Conservation (phyloP, 148 eudicot genomes). For the Chenopodium quinoa region DNA sequence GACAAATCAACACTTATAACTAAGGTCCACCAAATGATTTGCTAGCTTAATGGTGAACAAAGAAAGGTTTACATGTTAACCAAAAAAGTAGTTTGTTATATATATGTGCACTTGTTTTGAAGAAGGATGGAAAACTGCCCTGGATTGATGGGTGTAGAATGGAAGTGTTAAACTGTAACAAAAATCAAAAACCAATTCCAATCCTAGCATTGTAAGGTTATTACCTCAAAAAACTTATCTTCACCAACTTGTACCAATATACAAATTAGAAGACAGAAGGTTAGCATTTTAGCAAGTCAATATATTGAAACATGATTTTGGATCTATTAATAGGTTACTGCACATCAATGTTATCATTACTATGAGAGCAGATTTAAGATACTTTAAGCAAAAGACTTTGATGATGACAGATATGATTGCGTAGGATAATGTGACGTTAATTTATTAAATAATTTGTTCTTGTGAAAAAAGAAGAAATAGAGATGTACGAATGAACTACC, state of each 20-base stretch:
- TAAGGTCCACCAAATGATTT: neutral
- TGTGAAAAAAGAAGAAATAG: too few relatives aligned
- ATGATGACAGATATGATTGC: neutral
- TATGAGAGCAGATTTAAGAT: neutral
- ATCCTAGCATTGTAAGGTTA: neutral
- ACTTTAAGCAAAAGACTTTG: neutral
- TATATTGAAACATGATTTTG: neutral
- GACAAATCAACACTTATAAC: neutral
- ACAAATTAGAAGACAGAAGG: neutral
- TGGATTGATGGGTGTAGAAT: neutral
- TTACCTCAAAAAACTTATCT: neutral
- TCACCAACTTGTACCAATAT: neutral
- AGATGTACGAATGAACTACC: neutral
- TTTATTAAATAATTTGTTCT: too few relatives aligned
- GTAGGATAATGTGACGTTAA: neutral
- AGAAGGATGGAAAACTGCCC: neutral
- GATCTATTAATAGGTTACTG: neutral
- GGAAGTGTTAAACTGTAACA: neutral
- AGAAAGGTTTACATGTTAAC: neutral
- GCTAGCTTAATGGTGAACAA: neutral
- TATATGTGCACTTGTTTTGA: neutral
- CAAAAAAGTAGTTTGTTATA: neutral
- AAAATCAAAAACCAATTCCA: neutral
- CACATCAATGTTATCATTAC: neutral
- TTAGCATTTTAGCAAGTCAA: too few relatives aligned